phyloP scores from a whole-genome alignment of 805 yeast genomes.

The Starmera dryadoides region DNA sequence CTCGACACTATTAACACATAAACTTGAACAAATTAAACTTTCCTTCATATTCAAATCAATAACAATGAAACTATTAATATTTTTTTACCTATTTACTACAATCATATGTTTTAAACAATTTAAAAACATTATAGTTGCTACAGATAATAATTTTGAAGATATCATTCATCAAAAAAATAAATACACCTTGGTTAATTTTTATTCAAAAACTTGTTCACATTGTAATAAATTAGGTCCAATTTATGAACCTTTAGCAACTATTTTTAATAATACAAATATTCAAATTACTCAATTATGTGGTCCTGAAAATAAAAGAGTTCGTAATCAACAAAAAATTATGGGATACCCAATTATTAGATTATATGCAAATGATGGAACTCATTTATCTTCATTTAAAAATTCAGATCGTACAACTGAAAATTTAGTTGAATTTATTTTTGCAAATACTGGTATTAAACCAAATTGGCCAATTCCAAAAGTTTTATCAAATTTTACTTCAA shows the following conservation, averaged over 20 bases:
- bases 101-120: slow-evolving; percentile 2
- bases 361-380: slow-evolving; percentile 33
- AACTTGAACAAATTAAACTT: not conserved
- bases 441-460: slow-evolving; percentile 27
- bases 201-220: slow-evolving; percentile 36
- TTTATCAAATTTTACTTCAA: slow-evolving; percentile 2
- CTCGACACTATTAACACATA: not conserved
- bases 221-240: slow-evolving; percentile 41
- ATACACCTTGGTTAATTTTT: slow-evolving; percentile 25
- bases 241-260: slow-evolving; percentile 33
- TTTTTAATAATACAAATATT: slow-evolving; percentile 32
- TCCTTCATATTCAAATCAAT: not conserved
- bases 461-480: slow-evolving; percentile 21
- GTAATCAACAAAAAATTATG: slow-evolving; percentile 30
- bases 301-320: slow-evolving; percentile 25
- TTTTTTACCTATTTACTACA: not conserved
- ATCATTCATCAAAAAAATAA: slow-evolving; percentile 11
- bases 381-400: slow-evolving; percentile 27
- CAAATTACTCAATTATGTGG: slow-evolving; percentile 30
- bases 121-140: slow-evolving; percentile 16
- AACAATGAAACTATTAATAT: too few relatives aligned
- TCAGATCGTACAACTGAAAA: slow-evolving; percentile 26
- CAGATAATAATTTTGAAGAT: slow-evolving; percentile 14
- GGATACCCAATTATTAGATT: slow-evolving; percentile 45
- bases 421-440: slow-evolving; percentile 24